Evolutionary conservation across 1,284 basidiomycete species (phyloP), one percentile per base, ranked within the genome.

Genomic region (Cryptococcus sp.): DNA sequence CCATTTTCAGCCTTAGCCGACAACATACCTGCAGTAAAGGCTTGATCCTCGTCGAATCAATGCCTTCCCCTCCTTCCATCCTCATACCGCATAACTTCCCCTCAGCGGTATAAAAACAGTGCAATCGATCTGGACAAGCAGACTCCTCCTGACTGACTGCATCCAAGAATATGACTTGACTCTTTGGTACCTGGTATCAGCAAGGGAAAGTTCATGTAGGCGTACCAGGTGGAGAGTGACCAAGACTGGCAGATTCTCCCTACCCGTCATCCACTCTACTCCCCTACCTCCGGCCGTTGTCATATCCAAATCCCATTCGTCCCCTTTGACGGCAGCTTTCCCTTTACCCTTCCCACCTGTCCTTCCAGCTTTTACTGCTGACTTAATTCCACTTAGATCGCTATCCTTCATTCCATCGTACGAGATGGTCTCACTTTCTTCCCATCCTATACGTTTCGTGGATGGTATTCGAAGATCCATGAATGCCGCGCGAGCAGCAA

Each of bases 261-360:
- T 58, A 1, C 55, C 59, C n/a, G 59, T 28, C 45, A 70, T 32
- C n/a, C 28, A 49, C 28, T 55, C 52, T 2, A 56, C 44, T 4
- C 61, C 66, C 10, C 64, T 68, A 18, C 63, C 67, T 4, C 54
- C 66, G n/a, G 60, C 61, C 3, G 50, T 56, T 5, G 21, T 43
- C 54, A 54, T 37, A 48, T 70, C 72, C 49, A 76, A 46, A 56
- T 76, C 74, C 74, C 74, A 76, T 48, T 75, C 73, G 43, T 76
- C 74, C 2, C 59, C 67, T 3, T 69, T 69, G n/a, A 60, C 55
- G 0, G 59, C 61, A 1, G 63, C 47, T 23, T 52, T 56, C 1
- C 56, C 60, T 46, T 60, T 66, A 0, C 63, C 67, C 44, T 68
- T 70, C 10, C 56, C 63, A 9, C 57, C 60, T 1, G 56, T 57